phyloP scores from a whole-genome alignment of 2,329 filamentous ascomycete species.

The Fusarium nurragi region DNA sequence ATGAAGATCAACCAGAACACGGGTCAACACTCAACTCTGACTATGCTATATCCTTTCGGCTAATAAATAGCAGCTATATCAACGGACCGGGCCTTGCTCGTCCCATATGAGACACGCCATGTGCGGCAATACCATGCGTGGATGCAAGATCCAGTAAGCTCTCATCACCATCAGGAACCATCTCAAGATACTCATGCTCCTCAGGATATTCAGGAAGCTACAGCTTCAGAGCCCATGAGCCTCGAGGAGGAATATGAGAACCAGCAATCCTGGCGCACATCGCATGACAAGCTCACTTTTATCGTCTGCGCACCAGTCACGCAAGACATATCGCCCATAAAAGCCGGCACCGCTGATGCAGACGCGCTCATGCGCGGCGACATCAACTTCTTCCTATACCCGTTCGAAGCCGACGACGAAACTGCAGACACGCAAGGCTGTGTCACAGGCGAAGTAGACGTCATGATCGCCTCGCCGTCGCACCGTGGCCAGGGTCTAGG shows the following conservation, averaged over 20 bases:
- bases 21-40: constrained; percentile 46
- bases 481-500: constrained; percentile 73
- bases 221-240: constrained; percentile 85
- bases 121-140: constrained; percentile 86
- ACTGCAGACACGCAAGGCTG: constrained; percentile 20
- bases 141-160: constrained; percentile 82
- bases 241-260: constrained; percentile 88
- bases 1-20: constrained; percentile 59
- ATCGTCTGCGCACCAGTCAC: constrained; percentile 73
- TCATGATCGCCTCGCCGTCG: constrained; percentile 78
- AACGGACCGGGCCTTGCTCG: constrained; percentile 74
- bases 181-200: neutral
- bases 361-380: constrained; percentile 73
- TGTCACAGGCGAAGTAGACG: constrained; percentile 77
- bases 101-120: constrained; percentile 85
- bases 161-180: neutral
- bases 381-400: constrained; percentile 81
- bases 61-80: constrained; percentile 65
- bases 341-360: constrained; percentile 62
- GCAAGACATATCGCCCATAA: constrained; percentile 1
- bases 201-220: constrained; percentile 80
- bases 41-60: neutral
- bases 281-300: constrained; percentile 90
- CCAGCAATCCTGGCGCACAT: constrained; percentile 85
- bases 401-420: constrained; percentile 61